Percentiles rank a stretch among this genome's conserved stretches.
These are phyloP conservation scores for Colletotrichum magnum DNA, from an alignment of 2,329 filamentous ascomycete species.

Conservation along the genomic window DNA sequence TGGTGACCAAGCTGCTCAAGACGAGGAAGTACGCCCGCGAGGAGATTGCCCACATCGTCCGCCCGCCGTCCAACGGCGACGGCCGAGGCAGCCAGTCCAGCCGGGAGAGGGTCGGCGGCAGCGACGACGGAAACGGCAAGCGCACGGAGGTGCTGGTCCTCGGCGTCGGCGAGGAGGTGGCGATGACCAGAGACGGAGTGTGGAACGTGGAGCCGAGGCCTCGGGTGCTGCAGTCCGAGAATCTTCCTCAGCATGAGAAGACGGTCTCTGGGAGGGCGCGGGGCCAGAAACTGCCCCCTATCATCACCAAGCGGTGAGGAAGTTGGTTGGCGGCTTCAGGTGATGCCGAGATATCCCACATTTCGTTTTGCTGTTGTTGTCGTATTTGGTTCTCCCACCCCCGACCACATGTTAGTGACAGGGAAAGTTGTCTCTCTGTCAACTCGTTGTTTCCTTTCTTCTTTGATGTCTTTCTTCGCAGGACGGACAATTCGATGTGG, in stretches of 20 bases:
- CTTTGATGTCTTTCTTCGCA: too few relatives aligned
- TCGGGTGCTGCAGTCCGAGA: background rate
- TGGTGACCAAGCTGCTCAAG: slow-evolving; percentile 65
- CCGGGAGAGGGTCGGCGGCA: slow-evolving; percentile 6
- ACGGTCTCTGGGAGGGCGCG: slow-evolving; percentile 9
- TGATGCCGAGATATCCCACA: background rate
- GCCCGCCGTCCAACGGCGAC: slow-evolving; percentile 31
- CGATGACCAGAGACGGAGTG: slow-evolving; percentile 57
- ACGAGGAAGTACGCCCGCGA: slow-evolving; percentile 59
- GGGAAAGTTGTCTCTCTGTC: too few relatives aligned
- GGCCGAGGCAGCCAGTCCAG: slow-evolving; percentile 18
- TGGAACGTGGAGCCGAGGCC: slow-evolving; percentile 42
- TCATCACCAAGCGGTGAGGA: slow-evolving; percentile 22
- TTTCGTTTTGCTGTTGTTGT: background rate
- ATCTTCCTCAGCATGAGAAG: background rate
- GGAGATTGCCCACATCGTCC: slow-evolving; percentile 58
- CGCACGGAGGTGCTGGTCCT: slow-evolving; percentile 60
- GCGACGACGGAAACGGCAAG: slow-evolving; percentile 31
- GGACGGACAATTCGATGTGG: too few relatives aligned
- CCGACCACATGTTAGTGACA: too few relatives aligned
- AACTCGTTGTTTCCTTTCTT: too few relatives aligned
- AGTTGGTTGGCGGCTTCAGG: background rate
- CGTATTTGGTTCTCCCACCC: too few relatives aligned
- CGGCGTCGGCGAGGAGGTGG: slow-evolving; percentile 58
- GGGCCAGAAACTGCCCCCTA: slow-evolving; percentile 22